Evolutionary conservation across 2,329 filamentous ascomycete genomes (phyloP), one percentile per base, ranked within the genome.

Genomic region (Hypoxylon sp.): DNA sequence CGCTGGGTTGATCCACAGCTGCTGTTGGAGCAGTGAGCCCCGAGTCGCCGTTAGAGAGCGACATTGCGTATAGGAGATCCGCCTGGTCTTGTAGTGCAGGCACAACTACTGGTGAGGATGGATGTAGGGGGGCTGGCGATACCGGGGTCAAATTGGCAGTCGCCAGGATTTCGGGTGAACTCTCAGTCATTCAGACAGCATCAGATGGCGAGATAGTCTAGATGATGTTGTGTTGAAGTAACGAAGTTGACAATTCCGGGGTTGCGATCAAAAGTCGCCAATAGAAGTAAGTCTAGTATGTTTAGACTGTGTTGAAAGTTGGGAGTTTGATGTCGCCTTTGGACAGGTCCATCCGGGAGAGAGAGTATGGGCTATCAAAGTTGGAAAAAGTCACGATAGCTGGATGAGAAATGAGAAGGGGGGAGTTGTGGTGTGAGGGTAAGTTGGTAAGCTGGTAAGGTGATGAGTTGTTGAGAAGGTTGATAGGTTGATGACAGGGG

Each of bases 71-170:
- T 67, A 85, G 79, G 67, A 79, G 81, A 69, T 86, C 84, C 72
- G 84, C 85, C 60, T 84, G 85, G 67, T 85, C 80, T 75, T 87
- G 85, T 63, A 87, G 83, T 25, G 80, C 78, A 32, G 85, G 84
- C 58, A 86, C 82, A 65, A 83, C 79, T 60, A 82, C 77, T 49
- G 84, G 78, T 25, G 83, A 82, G 61, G 82, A 80, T 51, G 80
- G 81, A 70, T 86, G 80, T 65, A 85, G 74, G 63, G 83, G 80
- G 63, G 83, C 79, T 51, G 85, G 86, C 56, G 85, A 87, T 53
- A 86, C 75, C 11, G 85, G 85, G 51, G 81, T 85, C 63, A 87
- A 79, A 76, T 83, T 80, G 79, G 85, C 85, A 72, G 84, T 82
- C 73, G 85, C 85, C 82, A 85, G 81, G 69, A 86, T 74, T 75